Evolutionary conservation across 2,329 filamentous ascomycete species (phyloP).

Genomic region (Gnomoniopsis sp.): DNA sequence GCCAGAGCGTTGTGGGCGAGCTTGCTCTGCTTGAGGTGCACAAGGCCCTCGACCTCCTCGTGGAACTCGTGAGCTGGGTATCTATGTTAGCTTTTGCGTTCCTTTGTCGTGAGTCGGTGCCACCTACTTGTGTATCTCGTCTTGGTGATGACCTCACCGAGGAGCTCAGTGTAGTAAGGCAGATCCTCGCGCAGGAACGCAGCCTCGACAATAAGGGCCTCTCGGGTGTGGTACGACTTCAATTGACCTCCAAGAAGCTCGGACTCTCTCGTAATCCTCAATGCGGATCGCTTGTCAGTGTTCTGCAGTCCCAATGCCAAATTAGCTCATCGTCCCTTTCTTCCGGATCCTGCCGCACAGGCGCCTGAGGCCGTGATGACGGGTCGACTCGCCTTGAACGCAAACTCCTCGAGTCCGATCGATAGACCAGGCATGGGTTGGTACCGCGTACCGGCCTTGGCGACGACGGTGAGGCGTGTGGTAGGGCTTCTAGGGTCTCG

Average conservation of each 20-base stretch:
- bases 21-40: conserved; percentile 74
- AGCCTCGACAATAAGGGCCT: conserved; percentile 87
- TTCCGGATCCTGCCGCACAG: conserved; percentile 11
- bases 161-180: conserved; percentile 94
- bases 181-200: conserved; percentile 95
- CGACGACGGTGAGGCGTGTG: conserved; percentile 84
- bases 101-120: conserved; percentile 10
- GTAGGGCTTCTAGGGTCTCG: conserved; percentile 86
- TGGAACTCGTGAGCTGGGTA: conserved; percentile 77
- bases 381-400: conserved; percentile 74
- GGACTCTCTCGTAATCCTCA: conserved; percentile 91
- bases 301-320: conserved; percentile 53
- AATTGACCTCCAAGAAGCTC: conserved; percentile 94
- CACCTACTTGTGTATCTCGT: conserved; percentile 78
- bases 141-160: conserved; percentile 84
- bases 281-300: conserved; percentile 81
- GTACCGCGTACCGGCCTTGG: conserved; percentile 92
- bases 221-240: conserved; percentile 82
- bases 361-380: conserved; percentile 18
- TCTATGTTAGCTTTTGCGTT: conserved; percentile 18
- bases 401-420: conserved; percentile 88
- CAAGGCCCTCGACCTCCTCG: conserved; percentile 77
- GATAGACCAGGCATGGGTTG: conserved; percentile 86
- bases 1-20: conserved; percentile 59
- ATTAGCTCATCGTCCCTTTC: conserved; percentile 41